phyloP scores from a whole-genome alignment of 2,329 filamentous ascomycete genomes.

The Sphaerulina musiva region DNA sequence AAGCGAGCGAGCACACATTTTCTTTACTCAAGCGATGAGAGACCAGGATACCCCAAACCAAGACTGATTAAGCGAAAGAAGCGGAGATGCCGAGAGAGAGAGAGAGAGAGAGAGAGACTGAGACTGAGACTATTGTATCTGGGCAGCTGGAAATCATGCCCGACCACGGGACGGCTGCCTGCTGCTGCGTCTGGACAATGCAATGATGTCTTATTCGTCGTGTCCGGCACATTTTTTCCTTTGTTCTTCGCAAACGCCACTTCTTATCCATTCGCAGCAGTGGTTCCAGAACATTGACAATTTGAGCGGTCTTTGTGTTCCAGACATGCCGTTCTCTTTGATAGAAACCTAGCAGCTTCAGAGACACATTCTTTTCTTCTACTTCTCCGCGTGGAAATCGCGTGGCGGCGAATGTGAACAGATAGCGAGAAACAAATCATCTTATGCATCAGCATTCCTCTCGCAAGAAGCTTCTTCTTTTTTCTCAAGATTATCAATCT shows the following conservation, averaged over 20 bases:
- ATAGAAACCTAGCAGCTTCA: background rate
- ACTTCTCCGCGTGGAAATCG: background rate
- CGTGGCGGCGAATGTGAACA: too few species aligned
- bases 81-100: background rate
- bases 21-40: background rate
- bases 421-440: too few species aligned
- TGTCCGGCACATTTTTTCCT: background rate
- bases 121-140: background rate
- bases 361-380: background rate
- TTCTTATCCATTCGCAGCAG: background rate
- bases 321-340: slow-evolving; percentile 5
- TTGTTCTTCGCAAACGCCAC: background rate
- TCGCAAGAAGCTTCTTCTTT: too few species aligned
- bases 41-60: background rate
- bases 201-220: background rate
- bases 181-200: too few species aligned
- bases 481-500: too few species aligned
- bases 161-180: background rate
- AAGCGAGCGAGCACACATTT: background rate
- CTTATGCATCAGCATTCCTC: too few species aligned
- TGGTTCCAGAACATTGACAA: slow-evolving; percentile 1
- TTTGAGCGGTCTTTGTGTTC: slow-evolving; percentile 7
- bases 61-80: background rate
- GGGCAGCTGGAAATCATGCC: background rate
- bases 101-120: background rate